A percentile compares a stretch with the other conserved stretches of the same genome.
phyloP scores from a whole-genome alignment of 129 eudicot genomes.

The carrot (Daucus carota) region DNA sequence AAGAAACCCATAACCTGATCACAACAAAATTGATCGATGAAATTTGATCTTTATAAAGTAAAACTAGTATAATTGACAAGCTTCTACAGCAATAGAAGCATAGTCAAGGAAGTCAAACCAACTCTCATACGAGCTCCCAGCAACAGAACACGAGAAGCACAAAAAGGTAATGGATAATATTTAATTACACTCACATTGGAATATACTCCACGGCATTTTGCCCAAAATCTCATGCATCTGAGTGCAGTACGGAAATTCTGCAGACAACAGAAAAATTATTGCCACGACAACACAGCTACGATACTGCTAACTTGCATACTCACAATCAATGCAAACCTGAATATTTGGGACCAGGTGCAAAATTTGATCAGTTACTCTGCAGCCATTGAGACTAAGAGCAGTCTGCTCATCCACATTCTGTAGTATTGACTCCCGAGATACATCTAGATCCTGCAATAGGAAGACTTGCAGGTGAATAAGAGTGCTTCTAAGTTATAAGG shows the following conservation, averaged over 20 bases:
- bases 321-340: conserved; percentile 37
- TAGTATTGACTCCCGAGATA: conserved; percentile 81
- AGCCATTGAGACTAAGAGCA: conserved; percentile 95
- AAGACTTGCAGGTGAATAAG: background rate
- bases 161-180: background rate
- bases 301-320: background rate
- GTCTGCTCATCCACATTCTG: conserved; percentile 85
- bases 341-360: conserved; percentile 87
- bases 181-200: conserved; percentile 53
- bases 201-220: conserved; percentile 90
- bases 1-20: conserved; percentile 51
- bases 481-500: background rate
- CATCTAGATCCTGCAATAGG: conserved; percentile 68
- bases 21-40: background rate
- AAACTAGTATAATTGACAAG: background rate
- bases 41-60: background rate
- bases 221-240: conserved; percentile 95
- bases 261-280: background rate
- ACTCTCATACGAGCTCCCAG: background rate
- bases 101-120: background rate
- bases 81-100: background rate
- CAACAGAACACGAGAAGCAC: background rate
- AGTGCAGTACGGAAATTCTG: conserved; percentile 86
- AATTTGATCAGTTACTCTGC: conserved; percentile 90
- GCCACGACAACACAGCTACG: background rate